phyloP scores from a whole-genome alignment of 495 filamentous ascomycete species.

The Sabuloglossum arenarium region DNA sequence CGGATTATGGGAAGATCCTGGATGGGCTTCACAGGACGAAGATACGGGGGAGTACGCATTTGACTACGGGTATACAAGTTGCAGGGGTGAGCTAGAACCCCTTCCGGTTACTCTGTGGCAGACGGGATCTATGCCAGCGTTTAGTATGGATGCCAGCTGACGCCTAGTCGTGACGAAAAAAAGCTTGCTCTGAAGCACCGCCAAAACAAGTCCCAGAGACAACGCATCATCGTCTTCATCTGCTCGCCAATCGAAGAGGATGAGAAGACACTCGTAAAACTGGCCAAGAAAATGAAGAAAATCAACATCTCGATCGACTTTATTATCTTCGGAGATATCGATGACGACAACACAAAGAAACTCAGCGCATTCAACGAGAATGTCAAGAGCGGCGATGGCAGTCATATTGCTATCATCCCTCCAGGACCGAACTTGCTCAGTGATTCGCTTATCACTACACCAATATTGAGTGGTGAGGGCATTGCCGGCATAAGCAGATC shows the following conservation, averaged over 20 bases:
- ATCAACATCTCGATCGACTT: conserved; percentile 79
- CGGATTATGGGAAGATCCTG: conserved; percentile 85
- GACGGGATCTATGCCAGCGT: not conserved
- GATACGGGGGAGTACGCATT: conserved; percentile 68
- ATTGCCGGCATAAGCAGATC: conserved; percentile 26
- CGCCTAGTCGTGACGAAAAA: not conserved
- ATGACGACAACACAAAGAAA: conserved; percentile 79
- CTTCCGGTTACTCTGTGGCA: not conserved
- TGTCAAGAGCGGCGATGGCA: conserved; percentile 76
- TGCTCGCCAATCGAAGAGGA: conserved; percentile 81
- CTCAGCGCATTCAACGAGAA: conserved; percentile 80
- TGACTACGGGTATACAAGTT: conserved; percentile 84
- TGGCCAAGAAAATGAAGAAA: conserved; percentile 98
- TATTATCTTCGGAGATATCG: conserved; percentile 79
- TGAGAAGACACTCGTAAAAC: conserved; percentile 68
- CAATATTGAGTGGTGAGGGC: conserved; percentile 68
- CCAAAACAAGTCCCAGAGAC: conserved; percentile 85
- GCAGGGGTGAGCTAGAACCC: conserved; percentile 43
- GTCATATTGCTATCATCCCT: conserved; percentile 73
- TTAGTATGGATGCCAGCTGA: not conserved
- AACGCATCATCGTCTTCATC: conserved; percentile 89
- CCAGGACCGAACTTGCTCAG: conserved; percentile 80
- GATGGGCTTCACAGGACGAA: conserved; percentile 87
- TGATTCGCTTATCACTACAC: conserved; percentile 78
- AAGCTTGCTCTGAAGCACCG: conserved; percentile 95